Evolutionary conservation across 2,329 filamentous ascomycete species (phyloP).

Genomic region (Truncatella angustata): DNA sequence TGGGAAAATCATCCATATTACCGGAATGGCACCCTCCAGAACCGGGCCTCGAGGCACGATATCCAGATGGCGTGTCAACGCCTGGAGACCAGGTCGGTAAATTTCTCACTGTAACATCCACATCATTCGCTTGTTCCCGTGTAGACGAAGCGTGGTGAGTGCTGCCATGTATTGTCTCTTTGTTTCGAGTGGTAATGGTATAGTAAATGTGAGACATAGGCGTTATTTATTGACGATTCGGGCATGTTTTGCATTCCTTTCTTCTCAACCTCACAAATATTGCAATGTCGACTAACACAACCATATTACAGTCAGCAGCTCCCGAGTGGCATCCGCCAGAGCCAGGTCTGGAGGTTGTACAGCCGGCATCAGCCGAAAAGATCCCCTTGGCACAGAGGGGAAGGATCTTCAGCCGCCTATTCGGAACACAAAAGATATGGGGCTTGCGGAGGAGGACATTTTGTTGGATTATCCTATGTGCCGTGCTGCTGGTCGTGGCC

Average conservation of each 20-base stretch:
- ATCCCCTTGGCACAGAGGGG: background rate
- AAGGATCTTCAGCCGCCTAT: background rate
- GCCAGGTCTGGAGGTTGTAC: slow-evolving; percentile 21
- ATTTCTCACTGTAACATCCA: background rate
- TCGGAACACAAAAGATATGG: background rate
- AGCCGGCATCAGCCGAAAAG: slow-evolving; percentile 15
- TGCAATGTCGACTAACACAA: background rate
- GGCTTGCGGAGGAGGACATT: background rate
- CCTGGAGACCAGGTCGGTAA: background rate
- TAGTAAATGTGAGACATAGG: background rate
- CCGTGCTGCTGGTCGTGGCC: background rate
- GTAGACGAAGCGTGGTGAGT: too few species aligned
- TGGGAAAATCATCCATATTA: background rate
- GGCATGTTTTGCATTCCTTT: background rate
- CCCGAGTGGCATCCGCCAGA: slow-evolving; percentile 19
- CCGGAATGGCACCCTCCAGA: slow-evolving; percentile 2
- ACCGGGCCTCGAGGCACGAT: background rate
- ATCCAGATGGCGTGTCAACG: background rate
- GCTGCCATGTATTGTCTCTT: background rate
- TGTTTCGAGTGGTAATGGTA: background rate
- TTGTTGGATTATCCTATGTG: background rate
- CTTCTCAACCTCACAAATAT: background rate
- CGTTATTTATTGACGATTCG: background rate
- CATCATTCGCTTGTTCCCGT: too few species aligned
- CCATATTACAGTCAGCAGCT: slow-evolving; percentile 10